Evolutionary conservation across 2,329 filamentous ascomycete genomes (phyloP), one percentile per base, ranked within the genome.

Genomic region (Neospermospora avenae): DNA sequence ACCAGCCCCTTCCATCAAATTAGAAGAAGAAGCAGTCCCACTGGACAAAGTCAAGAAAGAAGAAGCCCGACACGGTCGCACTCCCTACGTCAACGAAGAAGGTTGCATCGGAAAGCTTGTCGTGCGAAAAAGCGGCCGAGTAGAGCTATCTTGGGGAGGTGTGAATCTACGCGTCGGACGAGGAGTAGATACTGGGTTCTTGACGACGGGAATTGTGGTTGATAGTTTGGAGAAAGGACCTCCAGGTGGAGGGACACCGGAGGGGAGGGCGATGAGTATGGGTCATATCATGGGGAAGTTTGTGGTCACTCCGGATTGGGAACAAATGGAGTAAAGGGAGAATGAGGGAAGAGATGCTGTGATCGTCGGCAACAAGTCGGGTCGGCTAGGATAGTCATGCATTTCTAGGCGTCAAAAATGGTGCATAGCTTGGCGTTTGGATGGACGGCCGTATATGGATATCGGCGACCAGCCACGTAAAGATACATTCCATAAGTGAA

Each of bases 131-230:
- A 87, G 84, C 8, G 85, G 85, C 63, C 82, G 81, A 61, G 81
- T 85, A 2, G 83, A 86, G 71, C 74, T 88, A 34, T 80, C 81
- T 71, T 88, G 84, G 83, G 85, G 85, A 53, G 84, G 84, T 25
- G 79, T 78, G 62, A 77, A 74, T 37, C 76, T 86, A 58, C 77
- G 81, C 66, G 74, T 87, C 63, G 75, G 75, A 37, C 74, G 77
- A 3, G 83, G 81, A 20, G 77, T 80, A 13, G 80, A 79, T 55
- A 78, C 80, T 25, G 78, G 79, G 64, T 87, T 86, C 68, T 66
- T 85, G 61, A 84, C 81, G 11, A 82, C 81, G 41, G 83, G 83
- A 2, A 80, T 85, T 53, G 78, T 88, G 56, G 76, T 86, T 7
- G 84, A 86, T 69, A 78, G 84, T 70, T 72, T 78, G 3, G 71